phyloP scores from a whole-genome alignment of 2,329 filamentous ascomycete genomes.

The Aspergillus sp. region DNA sequence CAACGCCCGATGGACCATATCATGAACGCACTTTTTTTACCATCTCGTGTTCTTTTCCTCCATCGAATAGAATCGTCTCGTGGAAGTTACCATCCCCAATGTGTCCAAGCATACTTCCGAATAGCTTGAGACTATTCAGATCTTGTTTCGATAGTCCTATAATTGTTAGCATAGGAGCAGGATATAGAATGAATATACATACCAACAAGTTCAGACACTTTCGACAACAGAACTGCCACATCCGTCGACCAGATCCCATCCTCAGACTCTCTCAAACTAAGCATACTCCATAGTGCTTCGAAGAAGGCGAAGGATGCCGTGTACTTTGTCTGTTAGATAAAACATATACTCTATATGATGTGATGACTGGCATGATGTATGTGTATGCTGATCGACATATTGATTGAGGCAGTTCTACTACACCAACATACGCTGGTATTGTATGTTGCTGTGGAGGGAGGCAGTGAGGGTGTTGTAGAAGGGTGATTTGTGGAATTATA shows the following conservation, averaged over 20 bases:
- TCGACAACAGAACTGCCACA: conserved; percentile 53
- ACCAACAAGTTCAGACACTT: conserved; percentile 55
- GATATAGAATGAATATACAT: too few relatives aligned
- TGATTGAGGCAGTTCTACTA: too few relatives aligned
- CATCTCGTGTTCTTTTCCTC: conserved; percentile 66
- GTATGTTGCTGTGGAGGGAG: too few relatives aligned
- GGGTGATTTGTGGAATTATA: too few relatives aligned
- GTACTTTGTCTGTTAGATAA: too few relatives aligned
- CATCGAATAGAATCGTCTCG: conserved; percentile 64
- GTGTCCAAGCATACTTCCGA: conserved; percentile 79
- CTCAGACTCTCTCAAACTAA: conserved; percentile 47
- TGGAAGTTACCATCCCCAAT: conserved; percentile 92
- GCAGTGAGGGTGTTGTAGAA: too few relatives aligned
- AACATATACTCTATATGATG: too few relatives aligned
- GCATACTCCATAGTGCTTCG: conserved; percentile 55
- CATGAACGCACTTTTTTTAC: conserved; percentile 74
- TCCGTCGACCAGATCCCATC: conserved; percentile 56
- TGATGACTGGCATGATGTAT: too few relatives aligned
- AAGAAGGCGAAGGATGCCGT: too few relatives aligned
- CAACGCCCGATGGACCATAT: conserved; percentile 77
- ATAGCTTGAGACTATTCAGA: conserved; percentile 75
- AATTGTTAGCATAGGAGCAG: too few relatives aligned
- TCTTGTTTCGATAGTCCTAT: conserved; percentile 79
- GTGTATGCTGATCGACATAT: too few relatives aligned
- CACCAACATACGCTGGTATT: too few relatives aligned